Evolutionary conservation across 2,329 filamentous ascomycete genomes (phyloP).

Genomic region (Verticillium nubilum): DNA sequence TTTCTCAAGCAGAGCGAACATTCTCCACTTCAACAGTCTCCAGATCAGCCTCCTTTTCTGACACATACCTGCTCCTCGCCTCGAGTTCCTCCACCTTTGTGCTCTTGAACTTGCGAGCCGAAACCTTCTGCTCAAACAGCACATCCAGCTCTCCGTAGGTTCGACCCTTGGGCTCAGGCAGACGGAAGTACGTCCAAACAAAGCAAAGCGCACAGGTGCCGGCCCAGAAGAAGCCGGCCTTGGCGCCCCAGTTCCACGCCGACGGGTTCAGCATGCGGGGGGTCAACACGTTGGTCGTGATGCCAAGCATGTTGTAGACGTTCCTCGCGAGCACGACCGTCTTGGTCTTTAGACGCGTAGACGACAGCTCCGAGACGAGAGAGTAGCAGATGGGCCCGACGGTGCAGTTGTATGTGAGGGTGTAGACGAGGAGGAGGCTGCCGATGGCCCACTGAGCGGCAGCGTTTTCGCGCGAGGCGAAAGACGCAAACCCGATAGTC

Average conservation of each 20-base stretch:
- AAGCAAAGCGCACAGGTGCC: constrained; percentile 37
- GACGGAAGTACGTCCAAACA: constrained; percentile 44
- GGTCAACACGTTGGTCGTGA: constrained; percentile 39
- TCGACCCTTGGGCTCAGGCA: constrained; percentile 49
- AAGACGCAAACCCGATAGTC: constrained; percentile 35
- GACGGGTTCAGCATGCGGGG: constrained; percentile 41
- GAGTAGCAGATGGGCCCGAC: constrained; percentile 40
- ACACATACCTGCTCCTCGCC: background rate
- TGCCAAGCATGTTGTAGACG: constrained; percentile 42
- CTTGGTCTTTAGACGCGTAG: constrained; percentile 38
- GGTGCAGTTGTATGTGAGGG: constrained; percentile 37
- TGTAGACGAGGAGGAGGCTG: constrained; percentile 37
- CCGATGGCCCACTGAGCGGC: constrained; percentile 43
- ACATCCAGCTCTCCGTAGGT: constrained; percentile 51
- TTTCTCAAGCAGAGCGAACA: background rate
- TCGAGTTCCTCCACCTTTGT: constrained; percentile 16
- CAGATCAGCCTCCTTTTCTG: background rate
- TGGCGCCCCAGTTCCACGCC: constrained; percentile 42
- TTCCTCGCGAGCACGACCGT: constrained; percentile 38
- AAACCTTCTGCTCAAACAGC: constrained; percentile 41
- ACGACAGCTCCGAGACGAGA: constrained; percentile 38
- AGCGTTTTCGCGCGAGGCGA: constrained; percentile 36
- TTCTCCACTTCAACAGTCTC: background rate
- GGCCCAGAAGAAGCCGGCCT: constrained; percentile 40
- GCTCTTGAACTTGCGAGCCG: constrained; percentile 34